Conservation (phyloP, 805 yeast genomes). For the Pachysolen tannophilus region DNA sequence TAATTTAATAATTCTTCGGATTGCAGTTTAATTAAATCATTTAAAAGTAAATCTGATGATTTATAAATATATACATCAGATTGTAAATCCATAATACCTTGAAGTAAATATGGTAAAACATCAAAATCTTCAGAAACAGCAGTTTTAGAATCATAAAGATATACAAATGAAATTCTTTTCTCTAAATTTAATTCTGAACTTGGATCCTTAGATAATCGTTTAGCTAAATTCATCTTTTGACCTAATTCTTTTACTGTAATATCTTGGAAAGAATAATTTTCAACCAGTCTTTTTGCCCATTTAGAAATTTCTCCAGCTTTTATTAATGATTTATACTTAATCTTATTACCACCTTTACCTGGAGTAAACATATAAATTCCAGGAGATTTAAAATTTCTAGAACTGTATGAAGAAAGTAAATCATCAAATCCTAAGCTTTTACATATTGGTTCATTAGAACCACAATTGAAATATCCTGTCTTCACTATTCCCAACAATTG, state of each 20-base stretch:
- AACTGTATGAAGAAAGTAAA: constrained; percentile 16
- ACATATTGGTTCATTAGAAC: constrained; percentile 42
- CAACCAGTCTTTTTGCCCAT: constrained; percentile 40
- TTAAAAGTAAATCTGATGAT: constrained; percentile 35
- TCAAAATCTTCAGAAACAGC: constrained; percentile 54
- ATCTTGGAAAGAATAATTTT: constrained; percentile 33
- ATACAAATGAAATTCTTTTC: constrained; percentile 45
- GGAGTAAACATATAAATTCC: constrained; percentile 42
- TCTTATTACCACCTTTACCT: constrained; percentile 35
- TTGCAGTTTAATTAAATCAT: constrained; percentile 32
- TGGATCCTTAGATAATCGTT: constrained; percentile 10
- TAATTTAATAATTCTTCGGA: constrained; percentile 30
- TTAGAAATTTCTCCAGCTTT: constrained; percentile 24
- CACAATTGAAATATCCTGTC: constrained; percentile 57
- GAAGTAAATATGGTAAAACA: constrained; percentile 51
- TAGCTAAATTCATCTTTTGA: constrained; percentile 14
- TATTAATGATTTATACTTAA: constrained; percentile 27
- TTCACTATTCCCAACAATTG: constrained; percentile 29
- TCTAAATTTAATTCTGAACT: constrained; percentile 20
- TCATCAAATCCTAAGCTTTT: constrained; percentile 35
- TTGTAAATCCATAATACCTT: constrained; percentile 51
- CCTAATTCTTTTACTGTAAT: constrained; percentile 16
- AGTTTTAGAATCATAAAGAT: constrained; percentile 41
- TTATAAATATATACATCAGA: constrained; percentile 45
- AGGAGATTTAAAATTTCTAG: constrained; percentile 14